phyloP scores from a whole-genome alignment of 495 filamentous ascomycete species.

The Penicillium steckii region DNA sequence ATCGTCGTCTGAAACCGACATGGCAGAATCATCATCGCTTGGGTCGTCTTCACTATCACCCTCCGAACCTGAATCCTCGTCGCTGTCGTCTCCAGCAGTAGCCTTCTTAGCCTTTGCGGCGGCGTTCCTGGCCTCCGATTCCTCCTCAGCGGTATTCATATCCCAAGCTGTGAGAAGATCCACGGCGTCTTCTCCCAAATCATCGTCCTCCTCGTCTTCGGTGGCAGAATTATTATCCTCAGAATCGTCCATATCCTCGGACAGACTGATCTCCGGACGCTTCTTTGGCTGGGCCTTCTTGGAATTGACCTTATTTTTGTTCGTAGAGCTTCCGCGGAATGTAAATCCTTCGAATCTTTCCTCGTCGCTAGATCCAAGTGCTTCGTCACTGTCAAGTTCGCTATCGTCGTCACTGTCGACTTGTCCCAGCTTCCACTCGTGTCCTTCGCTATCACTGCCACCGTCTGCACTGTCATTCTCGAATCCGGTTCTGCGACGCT shows the following conservation, averaged over 20 bases:
- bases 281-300: slow-evolving; percentile 28
- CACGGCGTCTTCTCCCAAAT: slow-evolving; percentile 79
- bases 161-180: slow-evolving; percentile 82
- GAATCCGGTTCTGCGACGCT: slow-evolving; percentile 39
- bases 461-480: slow-evolving; percentile 46
- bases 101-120: slow-evolving; percentile 32
- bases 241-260: slow-evolving; percentile 55
- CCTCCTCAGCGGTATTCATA: slow-evolving; percentile 57
- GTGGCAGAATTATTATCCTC: slow-evolving; percentile 48
- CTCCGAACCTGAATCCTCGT: slow-evolving; percentile 33
- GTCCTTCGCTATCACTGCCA: slow-evolving; percentile 83
- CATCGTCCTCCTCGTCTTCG: slow-evolving; percentile 50
- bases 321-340: slow-evolving; percentile 66
- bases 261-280: slow-evolving; percentile 48
- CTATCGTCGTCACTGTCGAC: slow-evolving; percentile 74
- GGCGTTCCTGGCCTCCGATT: slow-evolving; percentile 35
- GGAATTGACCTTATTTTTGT: slow-evolving; percentile 40
- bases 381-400: slow-evolving; percentile 89
- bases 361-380: slow-evolving; percentile 85
- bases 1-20: slow-evolving; percentile 60
- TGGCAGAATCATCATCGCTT: slow-evolving; percentile 45
- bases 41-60: slow-evolving; percentile 50
- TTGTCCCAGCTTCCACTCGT: slow-evolving; percentile 81
- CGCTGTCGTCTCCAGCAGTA: slow-evolving; percentile 27
- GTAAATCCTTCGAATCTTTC: slow-evolving; percentile 75